These are phyloP conservation scores for Moricandia arvensis DNA, from an alignment of 345 rosid species.

Conservation along the genomic window DNA sequence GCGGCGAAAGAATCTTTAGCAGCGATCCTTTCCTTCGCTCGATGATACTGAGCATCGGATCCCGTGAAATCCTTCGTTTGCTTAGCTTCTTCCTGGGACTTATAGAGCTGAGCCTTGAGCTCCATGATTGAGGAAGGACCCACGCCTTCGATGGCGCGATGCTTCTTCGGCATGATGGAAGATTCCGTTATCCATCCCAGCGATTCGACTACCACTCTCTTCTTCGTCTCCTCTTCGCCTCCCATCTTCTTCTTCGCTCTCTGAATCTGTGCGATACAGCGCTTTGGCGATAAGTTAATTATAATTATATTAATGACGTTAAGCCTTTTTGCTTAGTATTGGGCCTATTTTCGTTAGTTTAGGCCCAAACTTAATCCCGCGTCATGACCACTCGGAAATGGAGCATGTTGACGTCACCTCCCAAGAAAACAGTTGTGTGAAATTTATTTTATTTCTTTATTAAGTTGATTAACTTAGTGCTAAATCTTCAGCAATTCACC, in stretches of 20 bases:
- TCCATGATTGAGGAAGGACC: conserved; percentile 85
- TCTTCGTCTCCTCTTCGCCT: background rate
- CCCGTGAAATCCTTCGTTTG: conserved; percentile 58
- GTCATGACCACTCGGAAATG: background rate
- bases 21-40: conserved; percentile 65
- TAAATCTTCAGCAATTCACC: background rate
- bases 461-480: background rate
- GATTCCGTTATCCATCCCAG: conserved; percentile 97
- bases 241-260: background rate
- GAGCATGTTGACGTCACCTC: background rate
- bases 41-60: conserved; percentile 62
- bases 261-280: background rate
- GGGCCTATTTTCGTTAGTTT: background rate
- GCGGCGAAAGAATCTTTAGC: conserved; percentile 52
- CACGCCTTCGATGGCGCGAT: conserved; percentile 82
- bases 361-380: background rate
- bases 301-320: background rate
- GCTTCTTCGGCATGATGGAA: conserved; percentile 82
- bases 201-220: conserved; percentile 56
- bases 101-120: conserved; percentile 88
- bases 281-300: background rate
- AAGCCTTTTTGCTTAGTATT: background rate
- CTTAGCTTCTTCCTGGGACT: conserved; percentile 79
- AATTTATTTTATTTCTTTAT: background rate
- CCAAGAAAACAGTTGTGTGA: background rate